phyloP scores from a whole-genome alignment of 768 basidiomycete genomes.

The Leccinum barrowsii region DNA sequence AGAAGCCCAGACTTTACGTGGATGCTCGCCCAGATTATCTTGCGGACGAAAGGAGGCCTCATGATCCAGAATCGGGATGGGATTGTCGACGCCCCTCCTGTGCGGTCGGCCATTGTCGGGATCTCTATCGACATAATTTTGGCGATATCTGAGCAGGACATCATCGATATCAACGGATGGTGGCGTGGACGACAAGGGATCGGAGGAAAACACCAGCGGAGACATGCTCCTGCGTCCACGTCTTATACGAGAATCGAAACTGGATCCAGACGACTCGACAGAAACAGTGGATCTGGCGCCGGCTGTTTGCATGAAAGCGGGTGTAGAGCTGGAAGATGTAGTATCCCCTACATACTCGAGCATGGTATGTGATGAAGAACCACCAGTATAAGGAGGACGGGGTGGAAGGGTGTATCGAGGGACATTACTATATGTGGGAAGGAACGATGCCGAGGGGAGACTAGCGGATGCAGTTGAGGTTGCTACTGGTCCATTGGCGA shows the following conservation, averaged over 20 bases:
- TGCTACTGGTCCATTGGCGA: constrained; percentile 1
- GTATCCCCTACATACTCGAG: constrained; percentile 17
- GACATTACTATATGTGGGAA: constrained; percentile 21
- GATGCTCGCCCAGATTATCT: constrained; percentile 7
- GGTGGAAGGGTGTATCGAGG: constrained; percentile 17
- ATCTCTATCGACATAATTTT: constrained; percentile 1
- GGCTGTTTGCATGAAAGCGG: constrained; percentile 18
- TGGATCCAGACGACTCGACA: constrained; percentile 5
- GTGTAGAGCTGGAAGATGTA: constrained; percentile 4
- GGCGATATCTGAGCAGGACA: constrained; percentile 13
- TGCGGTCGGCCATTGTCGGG: background rate
- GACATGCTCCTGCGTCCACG: constrained; percentile 24
- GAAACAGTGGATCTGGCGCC: constrained; percentile 10
- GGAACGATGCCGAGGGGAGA: constrained; percentile 12
- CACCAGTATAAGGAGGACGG: constrained; percentile 19
- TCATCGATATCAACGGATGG: constrained; percentile 17
- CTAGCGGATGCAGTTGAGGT: constrained; percentile 12
- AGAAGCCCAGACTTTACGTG: constrained; percentile 6
- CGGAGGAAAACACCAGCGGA: constrained; percentile 22
- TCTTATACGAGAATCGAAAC: constrained; percentile 10
- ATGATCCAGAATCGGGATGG: constrained; percentile 1
- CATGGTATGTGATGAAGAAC: constrained; percentile 11
- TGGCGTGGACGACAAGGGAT: constrained; percentile 11
- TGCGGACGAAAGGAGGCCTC: constrained; percentile 4
- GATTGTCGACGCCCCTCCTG: constrained; percentile 6